Percentiles rank a stretch among this genome's conserved stretches.
Conservation (phyloP, 2,329 filamentous ascomycete genomes). For the Cladosporium sp. region DNA sequence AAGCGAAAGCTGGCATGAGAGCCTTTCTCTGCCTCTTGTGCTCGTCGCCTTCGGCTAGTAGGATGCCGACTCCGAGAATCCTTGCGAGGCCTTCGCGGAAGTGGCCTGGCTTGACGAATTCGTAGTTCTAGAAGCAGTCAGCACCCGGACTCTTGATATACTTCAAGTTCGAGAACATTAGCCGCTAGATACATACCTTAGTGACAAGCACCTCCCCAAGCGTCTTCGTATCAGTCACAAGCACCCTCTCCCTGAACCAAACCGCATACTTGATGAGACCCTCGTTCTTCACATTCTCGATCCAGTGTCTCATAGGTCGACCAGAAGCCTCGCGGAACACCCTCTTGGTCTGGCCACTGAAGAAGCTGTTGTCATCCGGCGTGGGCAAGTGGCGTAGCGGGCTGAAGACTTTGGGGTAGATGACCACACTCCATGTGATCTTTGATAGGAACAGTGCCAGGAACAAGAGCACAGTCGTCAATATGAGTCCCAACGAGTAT, state of each 20-base stretch:
- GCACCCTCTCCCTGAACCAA: conserved; percentile 46
- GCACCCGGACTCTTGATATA: not conserved
- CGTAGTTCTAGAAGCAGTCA: conserved; percentile 22
- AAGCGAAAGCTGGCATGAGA: conserved; percentile 52
- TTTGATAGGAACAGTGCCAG: conserved; percentile 38
- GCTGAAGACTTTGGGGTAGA: conserved; percentile 61
- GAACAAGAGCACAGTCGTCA: conserved; percentile 45
- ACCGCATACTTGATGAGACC: conserved; percentile 56
- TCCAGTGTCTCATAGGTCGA: conserved; percentile 52
- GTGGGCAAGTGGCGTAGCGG: conserved; percentile 59
- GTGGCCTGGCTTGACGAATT: conserved; percentile 50
- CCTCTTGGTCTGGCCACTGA: conserved; percentile 45
- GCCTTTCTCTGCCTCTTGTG: conserved; percentile 65
- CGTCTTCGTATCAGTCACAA: conserved; percentile 49
- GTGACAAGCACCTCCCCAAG: conserved; percentile 52
- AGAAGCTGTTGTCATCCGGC: conserved; percentile 47
- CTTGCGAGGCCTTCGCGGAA: conserved; percentile 58
- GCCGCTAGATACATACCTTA: conserved; percentile 28
- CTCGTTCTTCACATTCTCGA: conserved; percentile 55
- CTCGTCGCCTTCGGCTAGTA: conserved; percentile 87
- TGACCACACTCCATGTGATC: conserved; percentile 45
- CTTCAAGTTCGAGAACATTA: not conserved
- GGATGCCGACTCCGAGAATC: conserved; percentile 68
- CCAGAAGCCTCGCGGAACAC: conserved; percentile 47
- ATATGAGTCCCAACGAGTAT: conserved; percentile 36